Evolutionary conservation across 345 rosid genomes (phyloP).

Genomic region (Eucalyptus viminalis): DNA sequence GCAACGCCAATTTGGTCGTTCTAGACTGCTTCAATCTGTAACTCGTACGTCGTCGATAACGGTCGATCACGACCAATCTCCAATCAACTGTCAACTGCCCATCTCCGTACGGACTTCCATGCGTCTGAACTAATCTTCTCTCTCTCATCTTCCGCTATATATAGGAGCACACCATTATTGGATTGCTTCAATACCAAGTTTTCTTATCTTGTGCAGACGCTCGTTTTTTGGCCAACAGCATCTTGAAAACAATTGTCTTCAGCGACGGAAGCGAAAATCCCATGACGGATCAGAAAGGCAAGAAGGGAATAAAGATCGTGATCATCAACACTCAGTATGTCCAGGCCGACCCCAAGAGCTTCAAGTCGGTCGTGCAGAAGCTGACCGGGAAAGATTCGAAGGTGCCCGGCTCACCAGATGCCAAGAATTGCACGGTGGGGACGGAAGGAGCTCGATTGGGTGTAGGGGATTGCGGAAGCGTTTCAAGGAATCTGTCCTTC

Average conservation of each 20-base stretch:
- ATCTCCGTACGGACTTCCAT: neutral
- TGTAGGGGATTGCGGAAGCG: neutral
- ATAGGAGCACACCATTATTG: neutral
- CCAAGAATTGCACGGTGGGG: neutral
- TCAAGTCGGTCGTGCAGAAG: constrained; percentile 45
- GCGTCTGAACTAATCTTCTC: neutral
- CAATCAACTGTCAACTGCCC: neutral
- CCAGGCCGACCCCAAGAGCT: constrained; percentile 31
- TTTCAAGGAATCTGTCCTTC: constrained; percentile 9
- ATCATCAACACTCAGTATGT: constrained; percentile 31
- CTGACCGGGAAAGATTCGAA: constrained; percentile 41
- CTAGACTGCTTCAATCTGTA: neutral
- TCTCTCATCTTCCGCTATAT: neutral
- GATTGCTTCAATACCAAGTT: neutral
- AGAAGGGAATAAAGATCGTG: constrained; percentile 22
- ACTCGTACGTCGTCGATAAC: neutral
- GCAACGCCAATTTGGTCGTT: neutral
- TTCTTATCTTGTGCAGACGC: neutral
- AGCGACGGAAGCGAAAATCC: neutral
- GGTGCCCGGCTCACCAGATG: neutral
- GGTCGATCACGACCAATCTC: neutral
- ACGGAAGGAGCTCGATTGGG: neutral
- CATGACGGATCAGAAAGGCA: neutral
- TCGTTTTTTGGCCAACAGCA: neutral
- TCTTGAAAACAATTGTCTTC: neutral